Conservation (phyloP, 257 asterid genomes). For the Rubia yunnanensis region DNA sequence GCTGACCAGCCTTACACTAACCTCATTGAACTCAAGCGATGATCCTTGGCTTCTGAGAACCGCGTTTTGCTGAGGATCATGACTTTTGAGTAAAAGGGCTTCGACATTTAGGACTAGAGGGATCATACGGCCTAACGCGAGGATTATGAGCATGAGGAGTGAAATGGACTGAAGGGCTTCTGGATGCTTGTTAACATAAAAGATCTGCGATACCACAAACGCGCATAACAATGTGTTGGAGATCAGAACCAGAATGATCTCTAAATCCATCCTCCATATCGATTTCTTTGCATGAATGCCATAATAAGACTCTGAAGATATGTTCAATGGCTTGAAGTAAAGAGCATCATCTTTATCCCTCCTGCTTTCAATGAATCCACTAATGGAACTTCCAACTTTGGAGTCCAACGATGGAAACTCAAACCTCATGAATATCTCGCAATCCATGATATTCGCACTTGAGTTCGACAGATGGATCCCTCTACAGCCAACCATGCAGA, state of each 20-base stretch:
- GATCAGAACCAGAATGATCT: constrained; percentile 48
- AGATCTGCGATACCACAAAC: constrained; percentile 38
- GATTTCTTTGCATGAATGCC: constrained; percentile 17
- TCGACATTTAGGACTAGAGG: constrained; percentile 60
- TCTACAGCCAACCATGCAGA: constrained; percentile 71
- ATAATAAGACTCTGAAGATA: constrained; percentile 25
- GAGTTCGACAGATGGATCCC: constrained; percentile 10
- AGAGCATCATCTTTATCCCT: constrained; percentile 32
- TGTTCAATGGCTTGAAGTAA: constrained; percentile 29
- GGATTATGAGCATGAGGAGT: constrained; percentile 40
- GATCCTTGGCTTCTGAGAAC: constrained; percentile 20
- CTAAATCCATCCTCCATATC: constrained; percentile 68
- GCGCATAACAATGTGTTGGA: constrained; percentile 46
- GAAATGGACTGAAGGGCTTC: constrained; percentile 40
- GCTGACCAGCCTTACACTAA: constrained; percentile 44
- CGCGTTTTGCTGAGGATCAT: constrained; percentile 10
- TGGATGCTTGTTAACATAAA: constrained; percentile 42
- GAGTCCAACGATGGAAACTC: constrained; percentile 26
- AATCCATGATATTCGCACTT: constrained; percentile 22
- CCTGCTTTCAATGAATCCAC: constrained; percentile 47
- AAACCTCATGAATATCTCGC: constrained; percentile 41
- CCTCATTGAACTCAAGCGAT: constrained; percentile 59
- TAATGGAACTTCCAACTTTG: constrained; percentile 5
- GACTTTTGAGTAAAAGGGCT: constrained; percentile 31
- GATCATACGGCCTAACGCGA: constrained; percentile 48